Percentiles rank a stretch among this genome's conserved stretches.
These are phyloP conservation scores for Suhomyces sp. DNA, from an alignment of 805 yeast species.

Conservation along the genomic window DNA sequence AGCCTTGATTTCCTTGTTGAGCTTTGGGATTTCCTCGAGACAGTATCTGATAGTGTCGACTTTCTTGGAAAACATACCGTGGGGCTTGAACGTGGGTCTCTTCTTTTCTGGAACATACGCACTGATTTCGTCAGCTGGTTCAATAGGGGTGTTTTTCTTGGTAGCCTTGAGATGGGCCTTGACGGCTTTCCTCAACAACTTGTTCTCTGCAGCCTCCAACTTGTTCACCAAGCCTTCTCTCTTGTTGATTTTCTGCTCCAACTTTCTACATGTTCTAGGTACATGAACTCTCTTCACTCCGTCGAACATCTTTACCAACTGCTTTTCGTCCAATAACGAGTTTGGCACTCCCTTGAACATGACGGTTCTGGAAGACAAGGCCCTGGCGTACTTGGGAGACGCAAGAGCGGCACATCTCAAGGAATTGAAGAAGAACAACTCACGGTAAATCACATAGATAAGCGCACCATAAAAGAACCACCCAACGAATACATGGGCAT, in stretches of 20 bases:
- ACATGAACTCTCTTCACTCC: slow-evolving; percentile 85
- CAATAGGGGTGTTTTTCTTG: slow-evolving; percentile 55
- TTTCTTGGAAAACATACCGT: slow-evolving; percentile 49
- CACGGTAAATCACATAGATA: slow-evolving; percentile 76
- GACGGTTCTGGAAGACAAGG: slow-evolving; percentile 75
- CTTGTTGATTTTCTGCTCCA: slow-evolving; percentile 53
- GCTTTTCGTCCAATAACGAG: slow-evolving; percentile 65
- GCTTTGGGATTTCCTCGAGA: slow-evolving; percentile 51
- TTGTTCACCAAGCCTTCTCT: slow-evolving; percentile 58
- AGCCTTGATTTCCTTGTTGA: slow-evolving; percentile 54
- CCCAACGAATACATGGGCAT: slow-evolving; percentile 79
- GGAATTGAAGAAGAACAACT: slow-evolving; percentile 72
- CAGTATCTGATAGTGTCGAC: slow-evolving; percentile 61
- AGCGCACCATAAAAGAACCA: slow-evolving; percentile 75
- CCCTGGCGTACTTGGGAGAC: slow-evolving; percentile 74
- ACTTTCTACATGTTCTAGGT: slow-evolving; percentile 58
- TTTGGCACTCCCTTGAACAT: slow-evolving; percentile 83
- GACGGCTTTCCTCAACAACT: slow-evolving; percentile 57
- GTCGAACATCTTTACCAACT: slow-evolving; percentile 69
- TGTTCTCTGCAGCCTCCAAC: slow-evolving; percentile 66
- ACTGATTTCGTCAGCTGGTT: slow-evolving; percentile 46
- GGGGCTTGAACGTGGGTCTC: slow-evolving; percentile 56
- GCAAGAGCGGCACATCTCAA: slow-evolving; percentile 75
- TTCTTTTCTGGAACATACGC: slow-evolving; percentile 63
- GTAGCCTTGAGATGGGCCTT: slow-evolving; percentile 62